Conservation (phyloP, 23 red algal genomes). For the Gracilaria domingensis region DNA sequence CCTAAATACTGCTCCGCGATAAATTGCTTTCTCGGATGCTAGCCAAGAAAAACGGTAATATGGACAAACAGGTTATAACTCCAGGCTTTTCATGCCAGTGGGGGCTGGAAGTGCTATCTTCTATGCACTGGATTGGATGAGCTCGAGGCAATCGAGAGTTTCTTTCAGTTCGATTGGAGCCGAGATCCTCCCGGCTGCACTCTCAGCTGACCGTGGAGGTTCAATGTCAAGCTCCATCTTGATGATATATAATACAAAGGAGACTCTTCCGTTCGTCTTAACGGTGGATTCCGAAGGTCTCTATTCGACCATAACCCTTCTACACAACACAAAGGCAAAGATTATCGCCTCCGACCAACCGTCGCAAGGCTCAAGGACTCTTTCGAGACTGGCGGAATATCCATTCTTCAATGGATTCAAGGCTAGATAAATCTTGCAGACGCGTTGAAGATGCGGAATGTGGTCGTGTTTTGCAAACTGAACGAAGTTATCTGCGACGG, state of each 20-base stretch:
- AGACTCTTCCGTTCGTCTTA: constrained; percentile 8
- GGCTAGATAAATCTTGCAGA: neutral
- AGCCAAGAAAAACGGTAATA: constrained; percentile 46
- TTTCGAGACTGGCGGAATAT: constrained; percentile 31
- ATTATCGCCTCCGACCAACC: constrained; percentile 46
- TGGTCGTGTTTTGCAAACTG: constrained; percentile 30
- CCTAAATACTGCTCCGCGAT: neutral
- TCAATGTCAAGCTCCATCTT: constrained; percentile 21
- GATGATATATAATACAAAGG: constrained; percentile 25
- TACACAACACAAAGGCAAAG: constrained; percentile 49
- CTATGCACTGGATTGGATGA: constrained; percentile 50
- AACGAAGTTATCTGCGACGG: constrained; percentile 10
- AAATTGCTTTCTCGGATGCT: constrained; percentile 57
- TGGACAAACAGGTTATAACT: constrained; percentile 60
- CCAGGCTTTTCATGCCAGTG: constrained; percentile 48
- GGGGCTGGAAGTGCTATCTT: constrained; percentile 10
- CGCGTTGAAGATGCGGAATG: constrained; percentile 38
- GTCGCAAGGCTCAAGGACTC: constrained; percentile 49
- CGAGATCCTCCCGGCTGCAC: constrained; percentile 39
- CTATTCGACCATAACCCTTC: constrained; percentile 35
- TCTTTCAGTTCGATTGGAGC: constrained; percentile 50
- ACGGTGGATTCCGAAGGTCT: constrained; percentile 43
- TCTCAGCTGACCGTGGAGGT: constrained; percentile 24
- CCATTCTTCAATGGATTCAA: constrained; percentile 11
- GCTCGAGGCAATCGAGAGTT: constrained; percentile 37